Percentiles rank a stretch among this genome's conserved stretches.
Evolutionary conservation across 768 basidiomycete species (phyloP).

Genomic region (Strobilomyces echinocephalus): DNA sequence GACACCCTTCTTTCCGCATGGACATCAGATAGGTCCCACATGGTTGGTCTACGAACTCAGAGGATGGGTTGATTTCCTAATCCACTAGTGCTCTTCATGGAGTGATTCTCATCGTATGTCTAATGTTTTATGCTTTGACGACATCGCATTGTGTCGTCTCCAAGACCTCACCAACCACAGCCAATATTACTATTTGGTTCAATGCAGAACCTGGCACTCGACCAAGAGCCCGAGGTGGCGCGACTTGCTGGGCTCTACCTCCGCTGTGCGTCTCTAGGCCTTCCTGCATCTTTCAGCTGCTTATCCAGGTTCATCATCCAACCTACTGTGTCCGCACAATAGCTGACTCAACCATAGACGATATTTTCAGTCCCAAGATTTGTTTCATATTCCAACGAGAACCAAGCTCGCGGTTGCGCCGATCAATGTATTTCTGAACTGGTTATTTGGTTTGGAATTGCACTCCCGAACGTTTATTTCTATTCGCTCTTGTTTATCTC

Average conservation of each 20-base stretch:
- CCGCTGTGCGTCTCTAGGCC: slow-evolving; percentile 67
- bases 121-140: no score
- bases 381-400: slow-evolving; percentile 84
- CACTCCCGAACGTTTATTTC: no score
- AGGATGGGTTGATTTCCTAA: slow-evolving; percentile 59
- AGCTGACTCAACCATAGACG: no score
- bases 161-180: slow-evolving; percentile 15
- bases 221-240: slow-evolving; percentile 26
- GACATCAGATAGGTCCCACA: slow-evolving; percentile 79
- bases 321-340: no score
- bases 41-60: slow-evolving; percentile 41
- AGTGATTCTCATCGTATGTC: slow-evolving; percentile 54
- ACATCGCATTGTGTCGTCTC: not conserved
- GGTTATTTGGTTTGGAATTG: slow-evolving; percentile 85
- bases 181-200: slow-evolving; percentile 72
- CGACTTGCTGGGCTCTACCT: slow-evolving; percentile 72
- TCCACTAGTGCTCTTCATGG: slow-evolving; percentile 56
- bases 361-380: slow-evolving; percentile 17
- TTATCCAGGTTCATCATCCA: slow-evolving; percentile 45
- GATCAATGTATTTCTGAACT: slow-evolving; percentile 79
- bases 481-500: no score
- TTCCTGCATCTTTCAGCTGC: slow-evolving; percentile 67
- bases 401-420: slow-evolving; percentile 82
- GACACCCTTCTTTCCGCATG: slow-evolving; percentile 95
- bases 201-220: slow-evolving; percentile 69